Evolutionary conservation across 768 basidiomycete species (phyloP), one percentile per base, ranked within the genome.

Genomic region (Arthromyces matolae): DNA sequence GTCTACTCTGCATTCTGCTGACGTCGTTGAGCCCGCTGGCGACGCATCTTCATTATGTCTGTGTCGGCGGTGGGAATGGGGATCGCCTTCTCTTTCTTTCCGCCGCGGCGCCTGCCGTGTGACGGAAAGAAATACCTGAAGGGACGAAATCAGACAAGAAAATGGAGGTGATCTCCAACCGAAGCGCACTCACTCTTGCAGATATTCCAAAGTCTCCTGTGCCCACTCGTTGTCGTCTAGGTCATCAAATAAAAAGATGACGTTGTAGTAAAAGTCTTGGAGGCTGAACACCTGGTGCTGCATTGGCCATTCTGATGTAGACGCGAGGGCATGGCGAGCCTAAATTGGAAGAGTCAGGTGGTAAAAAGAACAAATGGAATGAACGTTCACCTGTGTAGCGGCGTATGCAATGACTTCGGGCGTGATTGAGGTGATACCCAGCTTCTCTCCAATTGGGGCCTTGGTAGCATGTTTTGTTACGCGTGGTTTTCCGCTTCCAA

Each of bases 91-190:
- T n/a, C n/a, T n/a, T n/a, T n/a, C n/a, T n/a, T n/a, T n/a, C n/a
- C n/a, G n/a, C n/a, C n/a, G n/a, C n/a, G n/a, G n/a, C n/a, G n/a
- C n/a, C n/a, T n/a, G n/a, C n/a, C n/a, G n/a, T n/a, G n/a, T n/a
- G n/a, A n/a, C n/a, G n/a, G n/a, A n/a, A n/a, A n/a, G n/a, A n/a
- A 50, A 47, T 20, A 51, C 49, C 27, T 52, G 54, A 34, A 52
- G 45, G 8, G 51, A 43, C 45, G 18, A 53, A 35, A 10, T 51
- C 51, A 34, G 52, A 55, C 20, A 55, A 20, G 36, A 56, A 56
- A 7, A 56, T 42, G 10, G 40, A 47, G 8, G 50, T 35, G 44
- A 52, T 45, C 31, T 4, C 4, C 4, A 32, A 32, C 3, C 12
- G 16, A 32, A 32, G 8, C 12, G 3, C 31, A 34, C n/a, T 5